These are phyloP conservation scores for Phtheirospermum japonicum DNA, from an alignment of 257 asterid species.

Conservation along the genomic window DNA sequence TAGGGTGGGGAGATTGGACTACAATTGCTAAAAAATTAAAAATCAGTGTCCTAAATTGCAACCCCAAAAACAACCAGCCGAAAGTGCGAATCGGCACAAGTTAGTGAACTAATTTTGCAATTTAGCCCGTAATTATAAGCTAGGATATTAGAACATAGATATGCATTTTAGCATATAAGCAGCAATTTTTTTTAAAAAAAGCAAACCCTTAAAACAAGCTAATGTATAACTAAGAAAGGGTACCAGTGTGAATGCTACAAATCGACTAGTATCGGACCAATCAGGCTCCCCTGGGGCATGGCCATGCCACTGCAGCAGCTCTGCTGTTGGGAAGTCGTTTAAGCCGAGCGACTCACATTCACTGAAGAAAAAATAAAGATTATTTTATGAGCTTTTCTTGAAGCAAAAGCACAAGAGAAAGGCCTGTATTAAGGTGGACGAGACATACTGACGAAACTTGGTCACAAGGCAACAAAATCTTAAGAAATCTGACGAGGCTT, in stretches of 20 bases:
- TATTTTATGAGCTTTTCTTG: conserved; percentile 10
- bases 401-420: conserved; percentile 19
- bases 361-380: conserved; percentile 29
- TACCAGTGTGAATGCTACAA: conserved; percentile 89
- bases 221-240: conserved; percentile 1
- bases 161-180: not conserved
- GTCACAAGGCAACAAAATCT: conserved; percentile 77
- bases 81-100: too few relatives aligned
- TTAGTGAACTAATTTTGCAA: too few relatives aligned
- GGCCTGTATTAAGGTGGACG: not conserved
- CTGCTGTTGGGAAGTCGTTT: conserved; percentile 84
- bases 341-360: conserved; percentile 92
- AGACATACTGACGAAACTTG: conserved; percentile 64
- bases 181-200: not conserved
- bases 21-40: too few relatives aligned
- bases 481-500: conserved; percentile 65
- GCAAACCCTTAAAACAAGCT: not conserved
- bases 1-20: too few relatives aligned
- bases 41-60: too few relatives aligned
- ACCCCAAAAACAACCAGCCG: too few relatives aligned
- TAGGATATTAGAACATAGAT: too few relatives aligned
- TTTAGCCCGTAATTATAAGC: too few relatives aligned
- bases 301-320: conserved; percentile 94
- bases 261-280: conserved; percentile 87
- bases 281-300: conserved; percentile 79